These are phyloP conservation scores for Lachnellula arida DNA, from an alignment of 2,329 filamentous ascomycete genomes.

Conservation along the genomic window DNA sequence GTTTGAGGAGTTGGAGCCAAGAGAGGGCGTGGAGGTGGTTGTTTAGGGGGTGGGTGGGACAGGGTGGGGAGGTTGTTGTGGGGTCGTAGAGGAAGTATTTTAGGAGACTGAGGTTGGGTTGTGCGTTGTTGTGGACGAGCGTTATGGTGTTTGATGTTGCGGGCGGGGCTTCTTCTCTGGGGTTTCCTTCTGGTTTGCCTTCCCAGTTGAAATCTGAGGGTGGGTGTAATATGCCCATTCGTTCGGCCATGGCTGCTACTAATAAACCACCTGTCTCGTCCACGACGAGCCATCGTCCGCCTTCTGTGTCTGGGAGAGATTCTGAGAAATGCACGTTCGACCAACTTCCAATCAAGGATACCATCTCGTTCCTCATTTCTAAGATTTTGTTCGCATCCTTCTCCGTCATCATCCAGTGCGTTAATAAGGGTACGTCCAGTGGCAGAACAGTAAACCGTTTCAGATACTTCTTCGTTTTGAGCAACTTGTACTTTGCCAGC, in stretches of 20 bases:
- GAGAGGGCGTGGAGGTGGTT: constrained; percentile 78
- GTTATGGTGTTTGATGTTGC: constrained; percentile 64
- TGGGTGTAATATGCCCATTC: constrained; percentile 60
- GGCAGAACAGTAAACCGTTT: constrained; percentile 81
- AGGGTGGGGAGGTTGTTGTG: constrained; percentile 46
- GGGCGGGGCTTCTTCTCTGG: constrained; percentile 16
- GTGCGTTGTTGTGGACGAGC: constrained; percentile 73
- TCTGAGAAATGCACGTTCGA: constrained; percentile 71
- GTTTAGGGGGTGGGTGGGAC: constrained; percentile 69
- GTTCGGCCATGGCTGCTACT: constrained; percentile 65
- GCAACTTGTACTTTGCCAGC: constrained; percentile 88
- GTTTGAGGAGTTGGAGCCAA: constrained; percentile 86
- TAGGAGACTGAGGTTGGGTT: constrained; percentile 82
- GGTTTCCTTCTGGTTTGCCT: constrained; percentile 2
- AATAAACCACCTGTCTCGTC: constrained; percentile 68
- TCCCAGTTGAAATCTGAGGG: constrained; percentile 14
- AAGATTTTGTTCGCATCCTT: constrained; percentile 76
- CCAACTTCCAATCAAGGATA: constrained; percentile 82
- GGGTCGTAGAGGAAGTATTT: constrained; percentile 85
- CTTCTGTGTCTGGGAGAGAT: constrained; percentile 19
- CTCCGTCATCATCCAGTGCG: constrained; percentile 73
- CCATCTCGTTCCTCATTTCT: constrained; percentile 79
- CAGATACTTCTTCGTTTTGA: constrained; percentile 93
- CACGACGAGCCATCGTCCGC: constrained; percentile 59
- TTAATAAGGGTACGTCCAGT: constrained; percentile 71